Percentiles rank a stretch among this genome's conserved stretches.
Conservation (phyloP, 2,329 filamentous ascomycete genomes). For the Fonsecaea monophora region DNA sequence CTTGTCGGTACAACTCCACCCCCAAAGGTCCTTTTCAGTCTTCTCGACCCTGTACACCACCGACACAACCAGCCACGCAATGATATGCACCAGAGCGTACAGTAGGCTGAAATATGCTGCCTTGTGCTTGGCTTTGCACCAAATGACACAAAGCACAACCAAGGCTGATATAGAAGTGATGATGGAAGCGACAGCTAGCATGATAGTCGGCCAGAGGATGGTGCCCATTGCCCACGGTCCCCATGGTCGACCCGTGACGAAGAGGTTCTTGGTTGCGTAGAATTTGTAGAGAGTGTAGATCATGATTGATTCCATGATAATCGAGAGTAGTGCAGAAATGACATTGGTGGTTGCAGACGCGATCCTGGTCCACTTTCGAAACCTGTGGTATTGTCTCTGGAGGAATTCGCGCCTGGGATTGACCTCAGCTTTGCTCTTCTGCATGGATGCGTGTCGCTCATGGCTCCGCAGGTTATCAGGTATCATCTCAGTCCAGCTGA, state of each 20-base stretch:
- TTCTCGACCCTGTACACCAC: conserved; percentile 24
- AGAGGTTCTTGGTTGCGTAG: conserved; percentile 19
- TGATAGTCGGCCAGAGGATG: conserved; percentile 26
- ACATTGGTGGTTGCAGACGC: conserved; percentile 11
- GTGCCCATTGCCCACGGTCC: conserved; percentile 25
- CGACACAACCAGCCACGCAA: conserved; percentile 23
- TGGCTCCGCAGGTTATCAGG: neutral
- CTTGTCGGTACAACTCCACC: conserved; percentile 28
- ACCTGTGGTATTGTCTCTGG: neutral
- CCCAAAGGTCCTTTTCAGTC: conserved; percentile 27
- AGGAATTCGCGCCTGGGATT: conserved; percentile 7
- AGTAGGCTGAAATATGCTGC: conserved; percentile 14
- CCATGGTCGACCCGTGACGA: conserved; percentile 15
- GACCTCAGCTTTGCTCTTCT: neutral
- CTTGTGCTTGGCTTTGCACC: conserved; percentile 5
- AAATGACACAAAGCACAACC: conserved; percentile 10
- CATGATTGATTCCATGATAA: conserved; percentile 25
- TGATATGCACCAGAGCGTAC: conserved; percentile 12
- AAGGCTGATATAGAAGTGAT: conserved; percentile 20
- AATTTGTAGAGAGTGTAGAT: conserved; percentile 27
- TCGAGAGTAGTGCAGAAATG: conserved; percentile 11
- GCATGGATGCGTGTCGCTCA: conserved; percentile 1
- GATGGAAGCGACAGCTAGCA: conserved; percentile 20
- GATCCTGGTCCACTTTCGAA: conserved; percentile 16
- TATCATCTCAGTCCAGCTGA: neutral